Evolutionary conservation across 1,284 basidiomycete species (phyloP).

Genomic region (Earliella scabrosa): DNA sequence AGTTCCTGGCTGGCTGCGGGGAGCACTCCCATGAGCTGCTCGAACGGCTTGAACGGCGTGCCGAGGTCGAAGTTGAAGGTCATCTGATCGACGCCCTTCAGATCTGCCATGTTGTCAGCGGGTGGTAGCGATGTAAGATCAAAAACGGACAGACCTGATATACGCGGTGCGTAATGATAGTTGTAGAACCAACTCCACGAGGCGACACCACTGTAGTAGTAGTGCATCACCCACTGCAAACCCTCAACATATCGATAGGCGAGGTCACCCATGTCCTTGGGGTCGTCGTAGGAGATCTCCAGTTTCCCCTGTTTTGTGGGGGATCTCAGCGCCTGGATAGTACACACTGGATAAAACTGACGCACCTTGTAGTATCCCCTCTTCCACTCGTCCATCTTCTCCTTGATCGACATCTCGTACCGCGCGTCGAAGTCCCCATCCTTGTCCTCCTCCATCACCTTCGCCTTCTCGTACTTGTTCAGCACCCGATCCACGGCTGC

Average conservation of each 20-base stretch:
- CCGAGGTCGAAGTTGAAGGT: constrained; percentile 88
- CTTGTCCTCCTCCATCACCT: constrained; percentile 69
- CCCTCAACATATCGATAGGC: constrained; percentile 90
- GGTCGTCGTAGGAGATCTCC: constrained; percentile 75
- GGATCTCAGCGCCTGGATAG: neutral
- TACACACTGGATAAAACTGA: constrained; percentile 3
- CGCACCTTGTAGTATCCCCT: constrained; percentile 84
- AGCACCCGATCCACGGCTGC: constrained; percentile 85
- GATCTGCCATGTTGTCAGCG: constrained; percentile 53
- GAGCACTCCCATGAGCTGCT: constrained; percentile 98
- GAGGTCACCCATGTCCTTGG: constrained; percentile 69
- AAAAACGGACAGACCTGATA: constrained; percentile 65
- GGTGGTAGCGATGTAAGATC: neutral
- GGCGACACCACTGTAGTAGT: constrained; percentile 96
- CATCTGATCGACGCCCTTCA: constrained; percentile 80
- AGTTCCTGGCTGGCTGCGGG: constrained; percentile 89
- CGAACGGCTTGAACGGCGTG: constrained; percentile 90
- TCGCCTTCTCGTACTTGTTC: constrained; percentile 87
- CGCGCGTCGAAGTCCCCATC: constrained; percentile 79
- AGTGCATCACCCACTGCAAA: constrained; percentile 98
- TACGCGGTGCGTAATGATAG: constrained; percentile 96
- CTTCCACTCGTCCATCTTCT: constrained; percentile 95
- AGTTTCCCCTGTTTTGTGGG: constrained; percentile 70
- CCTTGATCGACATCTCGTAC: constrained; percentile 72
- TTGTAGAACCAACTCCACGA: constrained; percentile 99